phyloP scores from a whole-genome alignment of 257 asterid genomes.

The Solanum pinnatisectum region DNA sequence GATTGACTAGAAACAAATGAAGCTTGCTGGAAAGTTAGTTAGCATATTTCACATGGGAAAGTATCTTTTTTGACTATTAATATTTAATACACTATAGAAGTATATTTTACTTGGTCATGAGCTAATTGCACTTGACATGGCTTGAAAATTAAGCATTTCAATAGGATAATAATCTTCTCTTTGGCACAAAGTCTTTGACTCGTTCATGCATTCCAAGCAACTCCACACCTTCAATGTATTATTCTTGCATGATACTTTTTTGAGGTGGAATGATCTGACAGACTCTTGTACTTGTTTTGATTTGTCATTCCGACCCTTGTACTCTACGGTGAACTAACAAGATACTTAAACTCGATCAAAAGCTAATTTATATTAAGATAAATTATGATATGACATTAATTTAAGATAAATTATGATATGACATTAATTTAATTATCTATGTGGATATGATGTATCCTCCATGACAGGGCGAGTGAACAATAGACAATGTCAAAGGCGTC shows the following conservation, averaged over 20 bases:
- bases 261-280: neutral
- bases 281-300: neutral
- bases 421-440: neutral
- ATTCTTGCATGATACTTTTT: neutral
- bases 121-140: neutral
- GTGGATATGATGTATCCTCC: neutral
- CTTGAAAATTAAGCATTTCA: neutral
- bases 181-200: neutral
- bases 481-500: neutral
- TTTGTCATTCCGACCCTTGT: neutral
- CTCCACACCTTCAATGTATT: neutral
- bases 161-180: neutral
- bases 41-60: neutral
- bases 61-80: neutral
- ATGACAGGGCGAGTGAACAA: neutral
- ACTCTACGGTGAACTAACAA: neutral
- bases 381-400: neutral
- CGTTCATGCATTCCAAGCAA: neutral
- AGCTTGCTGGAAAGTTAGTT: neutral
- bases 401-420: neutral
- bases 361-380: neutral
- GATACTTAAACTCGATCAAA: neutral
- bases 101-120: neutral
- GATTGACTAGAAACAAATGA: neutral
- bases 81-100: neutral